These are phyloP conservation scores for Yamadazyma friedrichii DNA, from an alignment of 1,139 yeast genomes.

Conservation along the genomic window DNA sequence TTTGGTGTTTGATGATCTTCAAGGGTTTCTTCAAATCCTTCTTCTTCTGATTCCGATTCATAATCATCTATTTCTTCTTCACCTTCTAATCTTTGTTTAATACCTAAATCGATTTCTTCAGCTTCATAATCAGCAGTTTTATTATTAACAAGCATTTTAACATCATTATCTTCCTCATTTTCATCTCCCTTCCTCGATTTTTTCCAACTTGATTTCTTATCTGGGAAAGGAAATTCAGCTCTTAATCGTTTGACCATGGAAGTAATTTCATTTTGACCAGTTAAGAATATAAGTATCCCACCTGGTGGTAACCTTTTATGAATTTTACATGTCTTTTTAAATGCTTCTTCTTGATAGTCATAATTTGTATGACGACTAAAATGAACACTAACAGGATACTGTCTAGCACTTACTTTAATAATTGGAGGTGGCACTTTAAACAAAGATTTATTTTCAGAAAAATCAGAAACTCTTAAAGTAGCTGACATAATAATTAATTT, in stretches of 20 bases:
- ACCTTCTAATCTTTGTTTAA: constrained; percentile 31
- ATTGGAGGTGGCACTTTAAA: constrained; percentile 87
- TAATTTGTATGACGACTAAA: constrained; percentile 77
- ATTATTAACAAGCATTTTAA: constrained; percentile 37
- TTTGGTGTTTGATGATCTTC: constrained; percentile 74
- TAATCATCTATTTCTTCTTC: constrained; percentile 35
- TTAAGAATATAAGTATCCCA: constrained; percentile 85
- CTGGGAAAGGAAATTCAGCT: constrained; percentile 64
- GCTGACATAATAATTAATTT: constrained; percentile 90
- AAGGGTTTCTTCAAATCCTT: constrained; percentile 83
- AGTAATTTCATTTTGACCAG: constrained; percentile 92
- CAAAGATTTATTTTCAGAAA: constrained; percentile 72
- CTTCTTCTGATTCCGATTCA: constrained; percentile 64
- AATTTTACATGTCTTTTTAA: constrained; percentile 79
- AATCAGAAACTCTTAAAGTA: constrained; percentile 88
- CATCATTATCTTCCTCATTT: constrained; percentile 28
- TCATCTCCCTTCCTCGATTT: constrained; percentile 13
- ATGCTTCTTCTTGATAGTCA: constrained; percentile 86
- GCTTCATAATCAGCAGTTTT: constrained; percentile 74
- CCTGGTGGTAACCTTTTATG: constrained; percentile 90
- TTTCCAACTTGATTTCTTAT: constrained; percentile 18
- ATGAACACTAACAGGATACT: constrained; percentile 90
- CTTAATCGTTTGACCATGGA: constrained; percentile 69
- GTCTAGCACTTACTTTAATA: constrained; percentile 89
- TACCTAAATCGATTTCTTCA: constrained; percentile 85